phyloP scores from a whole-genome alignment of 768 basidiomycete genomes.

The Trametes punicea region DNA sequence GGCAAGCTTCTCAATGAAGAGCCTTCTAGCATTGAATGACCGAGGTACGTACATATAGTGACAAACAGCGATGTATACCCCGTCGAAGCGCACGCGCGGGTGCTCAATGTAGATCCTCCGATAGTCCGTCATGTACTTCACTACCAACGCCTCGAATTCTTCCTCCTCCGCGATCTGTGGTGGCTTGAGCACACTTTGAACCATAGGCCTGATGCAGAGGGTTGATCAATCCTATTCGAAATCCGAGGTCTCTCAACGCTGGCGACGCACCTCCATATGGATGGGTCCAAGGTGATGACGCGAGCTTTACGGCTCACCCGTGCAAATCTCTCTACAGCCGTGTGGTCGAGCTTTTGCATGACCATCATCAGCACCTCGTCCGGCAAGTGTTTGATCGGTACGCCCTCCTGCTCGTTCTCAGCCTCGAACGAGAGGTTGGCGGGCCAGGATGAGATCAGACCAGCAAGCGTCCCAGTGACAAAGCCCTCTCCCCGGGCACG shows the following conservation, averaged over 20 bases:
- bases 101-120: conserved; percentile 80
- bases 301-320: conserved; percentile 70
- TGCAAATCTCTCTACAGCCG: conserved; percentile 76
- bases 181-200: conserved; percentile 61
- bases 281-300: conserved; percentile 62
- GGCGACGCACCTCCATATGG: conserved; percentile 68
- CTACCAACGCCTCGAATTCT: conserved; percentile 46
- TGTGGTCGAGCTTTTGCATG: conserved; percentile 61
- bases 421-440: conserved; percentile 55
- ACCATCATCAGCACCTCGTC: conserved; percentile 73
- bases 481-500: conserved; percentile 17
- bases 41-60: conserved; percentile 71
- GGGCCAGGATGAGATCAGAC: conserved; percentile 49
- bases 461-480: conserved; percentile 43
- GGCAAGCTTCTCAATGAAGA: neutral
- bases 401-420: conserved; percentile 59
- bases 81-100: conserved; percentile 80
- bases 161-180: conserved; percentile 67
- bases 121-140: conserved; percentile 59
- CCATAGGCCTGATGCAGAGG: conserved; percentile 49
- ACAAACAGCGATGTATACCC: conserved; percentile 89
- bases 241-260: neutral
- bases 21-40: neutral
- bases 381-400: conserved; percentile 60
- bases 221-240: neutral